Evolutionary conservation across 78 protist species (phyloP), one percentile per base, ranked within the genome.

Genomic region (Mastigamoeba balamuthi): DNA sequence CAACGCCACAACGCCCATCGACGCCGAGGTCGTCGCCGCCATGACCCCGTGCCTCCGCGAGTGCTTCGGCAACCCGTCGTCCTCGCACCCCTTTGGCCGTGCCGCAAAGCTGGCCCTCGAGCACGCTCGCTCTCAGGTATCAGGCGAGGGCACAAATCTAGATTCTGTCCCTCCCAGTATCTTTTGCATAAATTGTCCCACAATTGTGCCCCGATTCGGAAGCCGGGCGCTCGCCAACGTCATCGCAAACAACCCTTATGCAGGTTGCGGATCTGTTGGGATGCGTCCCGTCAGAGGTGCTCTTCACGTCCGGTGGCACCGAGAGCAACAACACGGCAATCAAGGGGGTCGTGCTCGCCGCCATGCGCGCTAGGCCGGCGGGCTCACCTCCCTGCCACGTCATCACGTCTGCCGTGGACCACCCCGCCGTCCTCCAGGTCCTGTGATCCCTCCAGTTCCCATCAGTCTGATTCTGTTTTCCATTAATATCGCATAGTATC

Each of bases 231-330:
- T n/a, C n/a, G n/a, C n/a, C n/a, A n/a, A n/a, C n/a, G n/a, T n/a
- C n/a, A n/a, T n/a, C n/a, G n/a, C n/a, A n/a, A n/a, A n/a, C n/a
- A n/a, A n/a, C n/a, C n/a, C n/a, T n/a, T n/a, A n/a, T n/a, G n/a
- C n/a, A 82, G 37, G 77, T 93, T 0, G 93, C 91, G 25, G 4
- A 1, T 2, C 68, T 91, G n/a, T 69, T 93, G 63, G 85, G 88
- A 1, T 92, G 93, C 4, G 78, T 64, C 35, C 42, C 92, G 10
- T 81, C 79, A 53, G 97, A 94, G 69, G 81, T 95, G 29, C 2
- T 95, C 58, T 95, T 95, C 83, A 95, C 98, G 1, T 75, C 88
- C 0, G 98, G 98, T 3, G 98, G 96, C 4, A 95, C 98, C 30
- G 98, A 95, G 88, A 69, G 85, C 39, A 95, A 95, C 85, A 95